Evolutionary conservation across 768 basidiomycete species (phyloP).

Genomic region (Hydnomerulius pinastri): DNA sequence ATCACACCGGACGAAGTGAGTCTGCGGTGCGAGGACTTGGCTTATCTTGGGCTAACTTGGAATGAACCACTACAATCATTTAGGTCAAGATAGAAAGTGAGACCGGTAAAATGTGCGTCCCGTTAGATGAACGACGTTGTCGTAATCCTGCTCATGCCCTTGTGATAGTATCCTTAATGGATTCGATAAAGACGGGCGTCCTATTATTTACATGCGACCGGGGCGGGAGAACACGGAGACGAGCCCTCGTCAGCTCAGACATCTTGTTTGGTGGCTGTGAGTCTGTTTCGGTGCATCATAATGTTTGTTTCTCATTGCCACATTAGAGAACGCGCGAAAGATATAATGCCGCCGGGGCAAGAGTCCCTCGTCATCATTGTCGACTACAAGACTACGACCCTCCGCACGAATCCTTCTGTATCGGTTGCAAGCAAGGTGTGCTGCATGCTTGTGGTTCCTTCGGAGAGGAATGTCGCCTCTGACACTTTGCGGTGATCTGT

Average conservation of each 20-base stretch:
- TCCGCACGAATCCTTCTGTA: slow-evolving; percentile 83
- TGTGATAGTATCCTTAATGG: slow-evolving; percentile 70
- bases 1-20: slow-evolving; percentile 75
- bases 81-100: slow-evolving; percentile 76
- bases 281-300: slow-evolving; percentile 28
- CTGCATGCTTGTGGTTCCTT: not conserved
- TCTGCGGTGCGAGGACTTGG: not conserved
- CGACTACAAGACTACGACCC: slow-evolving; percentile 81
- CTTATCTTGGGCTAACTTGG: slow-evolving; percentile 5
- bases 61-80: not conserved
- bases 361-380: slow-evolving; percentile 83
- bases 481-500: not conserved
- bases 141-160: not conserved
- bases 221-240: slow-evolving; percentile 84
- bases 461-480: not conserved
- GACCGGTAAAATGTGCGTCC: slow-evolving; percentile 83
- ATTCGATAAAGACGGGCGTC: slow-evolving; percentile 85
- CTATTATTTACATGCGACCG: slow-evolving; percentile 87
- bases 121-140: not conserved
- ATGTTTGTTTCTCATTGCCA: slow-evolving; percentile 6
- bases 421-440: slow-evolving; percentile 73
- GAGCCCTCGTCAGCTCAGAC: slow-evolving; percentile 75
- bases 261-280: slow-evolving; percentile 86
- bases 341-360: slow-evolving; percentile 83
- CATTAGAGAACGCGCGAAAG: slow-evolving; percentile 81